phyloP scores from a whole-genome alignment of 306 rosid species.

The Senna tora region DNA sequence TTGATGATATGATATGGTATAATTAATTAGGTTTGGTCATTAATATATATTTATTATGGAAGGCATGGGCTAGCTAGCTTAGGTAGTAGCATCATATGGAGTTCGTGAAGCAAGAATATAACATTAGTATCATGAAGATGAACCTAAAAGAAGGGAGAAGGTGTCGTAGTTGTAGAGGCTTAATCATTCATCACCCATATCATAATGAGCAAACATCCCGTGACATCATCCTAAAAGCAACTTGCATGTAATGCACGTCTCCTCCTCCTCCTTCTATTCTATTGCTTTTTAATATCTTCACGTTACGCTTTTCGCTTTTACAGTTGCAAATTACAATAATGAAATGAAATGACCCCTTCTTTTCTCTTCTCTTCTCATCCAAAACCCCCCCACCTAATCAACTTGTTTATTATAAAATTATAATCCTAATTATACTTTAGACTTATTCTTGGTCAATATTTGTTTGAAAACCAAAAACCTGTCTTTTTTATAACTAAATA shows the following conservation, averaged over 20 bases:
- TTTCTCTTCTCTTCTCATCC: no score
- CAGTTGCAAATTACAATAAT: background rate
- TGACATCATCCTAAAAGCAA: slow-evolving; percentile 38
- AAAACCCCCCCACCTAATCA: background rate
- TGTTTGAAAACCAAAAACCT: slow-evolving; percentile 34
- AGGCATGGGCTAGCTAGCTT: background rate
- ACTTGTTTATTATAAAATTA: background rate
- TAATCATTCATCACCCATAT: slow-evolving; percentile 5
- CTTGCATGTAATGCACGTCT: background rate
- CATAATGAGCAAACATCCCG: slow-evolving; percentile 43
- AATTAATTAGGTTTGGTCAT: no score
- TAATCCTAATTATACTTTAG: background rate
- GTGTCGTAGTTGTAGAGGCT: slow-evolving; percentile 33
- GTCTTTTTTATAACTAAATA: slow-evolving; percentile 4
- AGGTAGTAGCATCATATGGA: slow-evolving; percentile 28
- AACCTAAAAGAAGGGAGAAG: slow-evolving; percentile 30
- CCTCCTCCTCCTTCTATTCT: no score
- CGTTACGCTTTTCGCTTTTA: slow-evolving; percentile 45
- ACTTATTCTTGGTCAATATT: slow-evolving; percentile 31
- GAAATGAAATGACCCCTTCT: no score
- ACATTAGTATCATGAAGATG: slow-evolving; percentile 29
- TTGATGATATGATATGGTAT: no score
- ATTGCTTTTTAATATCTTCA: slow-evolving; percentile 44
- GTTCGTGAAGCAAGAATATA: slow-evolving; percentile 42
- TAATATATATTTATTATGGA: slow-evolving; percentile 14